Percentiles rank a stretch among this genome's conserved stretches.
phyloP scores from a whole-genome alignment of 148 eudicot species.

The Nyssa sinensis region DNA sequence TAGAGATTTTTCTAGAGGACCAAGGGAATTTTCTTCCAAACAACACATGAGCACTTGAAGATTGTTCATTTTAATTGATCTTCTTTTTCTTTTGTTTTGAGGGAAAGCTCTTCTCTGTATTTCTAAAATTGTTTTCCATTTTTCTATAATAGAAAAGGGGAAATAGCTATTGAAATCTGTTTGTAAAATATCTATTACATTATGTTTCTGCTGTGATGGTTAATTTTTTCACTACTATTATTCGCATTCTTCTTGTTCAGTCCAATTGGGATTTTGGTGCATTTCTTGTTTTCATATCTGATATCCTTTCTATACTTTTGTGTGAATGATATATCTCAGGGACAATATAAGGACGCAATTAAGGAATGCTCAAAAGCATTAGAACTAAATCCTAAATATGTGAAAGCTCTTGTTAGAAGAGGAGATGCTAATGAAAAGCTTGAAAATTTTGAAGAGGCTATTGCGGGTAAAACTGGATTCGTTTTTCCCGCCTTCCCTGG shows the following conservation, averaged over 20 bases:
- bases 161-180: too few species aligned
- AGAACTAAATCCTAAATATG: conserved; percentile 73
- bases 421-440: conserved; percentile 91
- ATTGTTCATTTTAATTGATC: too few species aligned
- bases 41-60: too few species aligned
- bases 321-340: conserved; percentile 36
- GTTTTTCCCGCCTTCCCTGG: not conserved
- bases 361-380: conserved; percentile 88
- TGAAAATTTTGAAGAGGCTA: conserved; percentile 88
- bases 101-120: too few species aligned
- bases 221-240: too few species aligned
- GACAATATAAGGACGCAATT: conserved; percentile 61
- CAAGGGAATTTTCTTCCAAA: too few species aligned
- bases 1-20: too few species aligned
- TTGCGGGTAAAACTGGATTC: conserved; percentile 54
- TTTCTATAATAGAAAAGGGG: too few species aligned
- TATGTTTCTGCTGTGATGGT: too few species aligned
- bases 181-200: too few species aligned
- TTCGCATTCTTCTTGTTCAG: not conserved
- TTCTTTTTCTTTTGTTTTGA: too few species aligned
- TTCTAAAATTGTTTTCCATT: too few species aligned
- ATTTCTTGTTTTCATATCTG: not conserved
- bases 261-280: not conserved
- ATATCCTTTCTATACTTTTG: not conserved
- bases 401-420: conserved; percentile 74